phyloP scores from a whole-genome alignment of 371 early-diverging fungal species.

The Cokeromyces recurvatus region DNA sequence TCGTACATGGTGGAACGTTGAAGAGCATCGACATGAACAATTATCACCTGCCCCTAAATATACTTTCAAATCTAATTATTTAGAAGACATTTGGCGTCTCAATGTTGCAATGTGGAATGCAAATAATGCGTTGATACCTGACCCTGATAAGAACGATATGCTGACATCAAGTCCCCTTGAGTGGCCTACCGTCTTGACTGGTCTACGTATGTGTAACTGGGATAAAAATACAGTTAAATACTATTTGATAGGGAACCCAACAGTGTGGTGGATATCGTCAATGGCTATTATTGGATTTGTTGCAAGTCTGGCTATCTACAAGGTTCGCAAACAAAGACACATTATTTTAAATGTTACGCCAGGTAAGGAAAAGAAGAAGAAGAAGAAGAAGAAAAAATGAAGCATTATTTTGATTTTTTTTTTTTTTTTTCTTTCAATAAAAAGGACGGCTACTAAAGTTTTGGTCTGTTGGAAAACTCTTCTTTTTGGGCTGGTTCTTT shows the following conservation, averaged over 20 bases:
- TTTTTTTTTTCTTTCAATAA: too few species aligned
- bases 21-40: slow-evolving; percentile 75
- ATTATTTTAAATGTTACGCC: slow-evolving; percentile 54
- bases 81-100: slow-evolving; percentile 84
- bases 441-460: slow-evolving; percentile 60
- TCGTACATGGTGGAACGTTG: slow-evolving; percentile 92
- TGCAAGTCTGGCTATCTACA: slow-evolving; percentile 37
- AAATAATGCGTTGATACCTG: slow-evolving; percentile 97
- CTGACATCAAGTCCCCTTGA: slow-evolving; percentile 88
- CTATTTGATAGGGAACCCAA: slow-evolving; percentile 95
- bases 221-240: slow-evolving; percentile 83
- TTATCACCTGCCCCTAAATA: slow-evolving; percentile 58
- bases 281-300: slow-evolving; percentile 53
- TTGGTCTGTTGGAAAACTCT: slow-evolving; percentile 64
- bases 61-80: slow-evolving; percentile 70
- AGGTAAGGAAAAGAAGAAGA: slow-evolving; percentile 18
- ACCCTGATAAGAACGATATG: slow-evolving; percentile 91
- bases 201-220: slow-evolving; percentile 98
- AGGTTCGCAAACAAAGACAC: slow-evolving; percentile 62
- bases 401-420: too few species aligned
- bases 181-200: slow-evolving; percentile 92
- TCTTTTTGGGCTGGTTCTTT: slow-evolving; percentile 88
- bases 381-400: too few species aligned
- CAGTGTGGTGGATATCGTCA: slow-evolving; percentile 91
- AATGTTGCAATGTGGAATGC: slow-evolving; percentile 96